Conservation (phyloP, 345 rosid species). For the Brassica incana region DNA sequence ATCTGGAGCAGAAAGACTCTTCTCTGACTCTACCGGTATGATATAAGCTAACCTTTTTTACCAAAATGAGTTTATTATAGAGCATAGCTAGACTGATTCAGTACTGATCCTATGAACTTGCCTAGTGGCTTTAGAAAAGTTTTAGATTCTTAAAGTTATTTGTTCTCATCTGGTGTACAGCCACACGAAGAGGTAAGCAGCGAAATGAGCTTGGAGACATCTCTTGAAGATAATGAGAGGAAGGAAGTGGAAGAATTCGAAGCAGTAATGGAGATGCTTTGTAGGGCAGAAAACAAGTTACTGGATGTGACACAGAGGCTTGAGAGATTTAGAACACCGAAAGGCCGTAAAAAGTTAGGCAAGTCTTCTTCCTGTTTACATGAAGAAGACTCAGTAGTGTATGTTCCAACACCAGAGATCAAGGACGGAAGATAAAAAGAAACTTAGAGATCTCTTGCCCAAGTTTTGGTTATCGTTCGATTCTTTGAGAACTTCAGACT, state of each 20-base stretch:
- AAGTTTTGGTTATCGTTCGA: conserved; percentile 30
- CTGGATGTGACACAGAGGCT: conserved; percentile 51
- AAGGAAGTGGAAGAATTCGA: conserved; percentile 45
- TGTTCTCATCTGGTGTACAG: conserved; percentile 8
- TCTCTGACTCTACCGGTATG: conserved; percentile 26
- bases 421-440: conserved; percentile 45
- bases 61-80: not conserved
- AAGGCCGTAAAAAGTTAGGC: conserved; percentile 44
- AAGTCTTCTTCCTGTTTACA: conserved; percentile 40
- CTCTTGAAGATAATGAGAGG: conserved; percentile 27
- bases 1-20: conserved; percentile 12
- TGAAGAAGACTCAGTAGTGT: conserved; percentile 52
- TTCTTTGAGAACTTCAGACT: conserved; percentile 10
- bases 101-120: not conserved
- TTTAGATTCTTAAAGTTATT: not conserved
- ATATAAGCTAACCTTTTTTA: not conserved
- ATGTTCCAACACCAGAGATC: conserved; percentile 72
- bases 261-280: conserved; percentile 66
- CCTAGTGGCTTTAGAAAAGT: not conserved
- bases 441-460: not conserved
- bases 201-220: not conserved
- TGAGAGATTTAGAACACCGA: conserved; percentile 36
- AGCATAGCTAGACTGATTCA: not conserved
- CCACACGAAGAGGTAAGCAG: conserved; percentile 22
- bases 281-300: conserved; percentile 56